Conservation (phyloP, 306 rosid genomes). For the Cercis canadensis region DNA sequence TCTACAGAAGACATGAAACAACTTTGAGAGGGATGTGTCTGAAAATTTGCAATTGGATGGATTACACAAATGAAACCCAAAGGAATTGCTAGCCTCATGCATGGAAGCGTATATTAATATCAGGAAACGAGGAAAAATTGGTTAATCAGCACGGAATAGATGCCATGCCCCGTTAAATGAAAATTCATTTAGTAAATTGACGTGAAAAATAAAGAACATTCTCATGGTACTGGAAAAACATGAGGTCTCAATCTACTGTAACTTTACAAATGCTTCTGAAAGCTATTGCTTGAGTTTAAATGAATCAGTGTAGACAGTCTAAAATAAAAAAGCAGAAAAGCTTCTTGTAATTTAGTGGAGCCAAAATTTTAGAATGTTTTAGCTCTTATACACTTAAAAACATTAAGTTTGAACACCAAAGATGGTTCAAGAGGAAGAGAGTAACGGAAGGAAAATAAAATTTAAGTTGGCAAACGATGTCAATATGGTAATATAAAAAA, state of each 20-base stretch:
- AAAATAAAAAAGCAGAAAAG: constrained; percentile 21
- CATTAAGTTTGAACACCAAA: constrained; percentile 1
- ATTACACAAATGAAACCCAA: constrained; percentile 35
- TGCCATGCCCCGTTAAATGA: background rate
- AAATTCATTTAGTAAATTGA: too few relatives aligned
- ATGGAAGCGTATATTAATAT: too few relatives aligned
- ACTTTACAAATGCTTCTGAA: background rate
- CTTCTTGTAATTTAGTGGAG: background rate
- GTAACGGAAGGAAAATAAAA: too few relatives aligned
- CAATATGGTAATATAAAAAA: background rate
- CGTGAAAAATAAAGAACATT: background rate
- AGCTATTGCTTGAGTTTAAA: background rate
- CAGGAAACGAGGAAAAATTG: background rate
- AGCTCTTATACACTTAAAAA: background rate
- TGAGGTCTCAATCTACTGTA: constrained; percentile 2
- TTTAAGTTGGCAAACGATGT: too few relatives aligned
- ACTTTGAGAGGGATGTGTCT: constrained; percentile 91
- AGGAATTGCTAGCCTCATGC: background rate
- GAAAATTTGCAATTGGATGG: constrained; percentile 24
- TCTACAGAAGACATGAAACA: constrained; percentile 94
- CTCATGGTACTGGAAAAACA: constrained; percentile 6
- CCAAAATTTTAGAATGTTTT: background rate
- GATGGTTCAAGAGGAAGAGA: background rate
- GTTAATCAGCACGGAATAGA: background rate
- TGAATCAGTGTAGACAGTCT: constrained; percentile 7